Conservation (phyloP, 805 yeast genomes). For the Candida quercuum region DNA sequence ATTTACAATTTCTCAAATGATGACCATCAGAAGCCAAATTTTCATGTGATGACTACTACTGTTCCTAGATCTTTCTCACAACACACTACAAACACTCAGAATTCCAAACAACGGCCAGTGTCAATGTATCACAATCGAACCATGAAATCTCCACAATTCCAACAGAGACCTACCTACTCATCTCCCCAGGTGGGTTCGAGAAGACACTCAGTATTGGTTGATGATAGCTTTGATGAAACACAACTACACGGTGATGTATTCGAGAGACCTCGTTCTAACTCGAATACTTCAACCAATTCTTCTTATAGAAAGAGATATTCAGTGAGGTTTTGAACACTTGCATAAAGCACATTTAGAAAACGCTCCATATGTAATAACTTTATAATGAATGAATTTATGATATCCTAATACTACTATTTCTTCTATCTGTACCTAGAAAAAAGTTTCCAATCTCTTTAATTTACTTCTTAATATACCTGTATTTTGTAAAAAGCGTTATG, state of each 20-base stretch:
- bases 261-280: background rate
- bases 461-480: background rate
- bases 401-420: too few relatives aligned
- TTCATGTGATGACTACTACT: slow-evolving; percentile 7
- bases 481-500: background rate
- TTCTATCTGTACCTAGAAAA: too few relatives aligned
- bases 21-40: background rate
- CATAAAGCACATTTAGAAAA: background rate
- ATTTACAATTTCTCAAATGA: background rate
- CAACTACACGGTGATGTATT: background rate
- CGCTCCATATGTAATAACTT: background rate
- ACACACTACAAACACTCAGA: background rate
- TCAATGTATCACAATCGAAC: slow-evolving; percentile 7
- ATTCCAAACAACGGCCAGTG: slow-evolving; percentile 1
- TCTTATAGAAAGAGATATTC: slow-evolving; percentile 21
- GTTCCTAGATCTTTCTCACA: slow-evolving; percentile 13
- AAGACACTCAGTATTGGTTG: background rate
- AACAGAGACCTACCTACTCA: background rate
- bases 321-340: slow-evolving; percentile 17
- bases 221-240: background rate
- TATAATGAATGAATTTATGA: background rate
- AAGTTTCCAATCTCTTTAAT: too few relatives aligned
- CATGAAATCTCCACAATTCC: background rate
- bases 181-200: background rate
- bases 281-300: background rate